Base-by-base conservation (phyloP, 192 early-diverging fungal species). In the Rhizoclosmatium sp. region DNA sequence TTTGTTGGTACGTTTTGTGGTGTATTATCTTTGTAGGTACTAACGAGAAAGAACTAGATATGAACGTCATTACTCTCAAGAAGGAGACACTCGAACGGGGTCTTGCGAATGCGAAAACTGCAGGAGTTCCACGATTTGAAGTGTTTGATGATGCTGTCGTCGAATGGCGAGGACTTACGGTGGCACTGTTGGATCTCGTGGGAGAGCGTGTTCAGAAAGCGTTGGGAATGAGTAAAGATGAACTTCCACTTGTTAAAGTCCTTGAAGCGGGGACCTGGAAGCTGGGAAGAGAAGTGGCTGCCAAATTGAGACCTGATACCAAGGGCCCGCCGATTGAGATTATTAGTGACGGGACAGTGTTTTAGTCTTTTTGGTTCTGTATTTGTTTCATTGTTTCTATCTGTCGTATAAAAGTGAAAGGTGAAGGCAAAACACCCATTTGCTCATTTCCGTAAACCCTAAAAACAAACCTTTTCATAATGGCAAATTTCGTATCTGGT, bases 211-310 rank as follows among this genome's bases (percentile, higher is more conserved):
- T 97, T 9, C 87, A 92, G 46, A 81, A 88, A 10, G 72, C 82
- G 23, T 86, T 93, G 12, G 82, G 81, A 1, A 82, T 94, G 47
- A 72, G 76, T 49, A 82, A 75, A 9, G 80, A 85, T 14, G 71
- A 91, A n/a, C 81, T 96, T 7, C 91, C 91, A 3, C 83, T 98
- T 51, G 94, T 93, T 41, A 93, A 97, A 70, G 92, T 98, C 2
- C 85, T 98, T 1, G 95, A 98, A 73, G 96, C 86, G 14, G 86
- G 96, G 0, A 98, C 95, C 4, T 98, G 97, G 97, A 96, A 95
- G 81, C 86, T 87, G 70, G 97, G 97, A 3, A 88, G 97, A 14
- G 97, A 98, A 81, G 86, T 94, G 4, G 97, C 96, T 47, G 91
- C 92, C 21, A 87, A 90, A 51, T 84, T 90, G 72, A 85, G 97